Conservation (phyloP, 2,329 filamentous ascomycete genomes). For the Neofusicoccum ribis region DNA sequence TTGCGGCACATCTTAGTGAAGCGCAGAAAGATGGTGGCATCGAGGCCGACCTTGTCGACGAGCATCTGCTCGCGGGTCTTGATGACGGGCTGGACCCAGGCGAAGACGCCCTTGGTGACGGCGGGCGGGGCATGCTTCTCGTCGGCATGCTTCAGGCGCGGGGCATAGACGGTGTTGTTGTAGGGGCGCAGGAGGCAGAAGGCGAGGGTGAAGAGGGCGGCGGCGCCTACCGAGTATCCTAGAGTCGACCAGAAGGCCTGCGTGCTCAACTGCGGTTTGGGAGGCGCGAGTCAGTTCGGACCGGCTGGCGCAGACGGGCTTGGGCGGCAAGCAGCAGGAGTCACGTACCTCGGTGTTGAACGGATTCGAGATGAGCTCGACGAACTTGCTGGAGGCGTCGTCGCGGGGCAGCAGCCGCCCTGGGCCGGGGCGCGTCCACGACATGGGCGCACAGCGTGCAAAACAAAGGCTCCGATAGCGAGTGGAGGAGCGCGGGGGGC, state of each 20-base stretch:
- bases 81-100: constrained; percentile 80
- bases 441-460: constrained; percentile 5
- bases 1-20: constrained; percentile 90
- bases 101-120: constrained; percentile 81
- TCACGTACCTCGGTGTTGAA: constrained; percentile 36
- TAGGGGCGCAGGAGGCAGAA: constrained; percentile 92
- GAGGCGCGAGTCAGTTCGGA: not conserved
- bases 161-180: constrained; percentile 90
- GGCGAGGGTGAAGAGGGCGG: constrained; percentile 68
- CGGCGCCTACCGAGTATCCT: constrained; percentile 75
- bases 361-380: constrained; percentile 42
- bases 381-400: constrained; percentile 33
- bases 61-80: constrained; percentile 75
- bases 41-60: constrained; percentile 81
- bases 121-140: constrained; percentile 85
- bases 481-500: constrained; percentile 3
- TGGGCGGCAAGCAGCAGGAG: not conserved
- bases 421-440: not conserved
- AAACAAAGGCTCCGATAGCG: constrained; percentile 1
- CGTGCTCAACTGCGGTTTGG: constrained; percentile 49
- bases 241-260: constrained; percentile 76
- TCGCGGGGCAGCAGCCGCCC: constrained; percentile 10
- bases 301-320: not conserved
- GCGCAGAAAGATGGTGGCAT: constrained; percentile 86
- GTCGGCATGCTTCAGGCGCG: constrained; percentile 89